phyloP scores from a whole-genome alignment of 129 eudicot species.

The Tagetes erecta region DNA sequence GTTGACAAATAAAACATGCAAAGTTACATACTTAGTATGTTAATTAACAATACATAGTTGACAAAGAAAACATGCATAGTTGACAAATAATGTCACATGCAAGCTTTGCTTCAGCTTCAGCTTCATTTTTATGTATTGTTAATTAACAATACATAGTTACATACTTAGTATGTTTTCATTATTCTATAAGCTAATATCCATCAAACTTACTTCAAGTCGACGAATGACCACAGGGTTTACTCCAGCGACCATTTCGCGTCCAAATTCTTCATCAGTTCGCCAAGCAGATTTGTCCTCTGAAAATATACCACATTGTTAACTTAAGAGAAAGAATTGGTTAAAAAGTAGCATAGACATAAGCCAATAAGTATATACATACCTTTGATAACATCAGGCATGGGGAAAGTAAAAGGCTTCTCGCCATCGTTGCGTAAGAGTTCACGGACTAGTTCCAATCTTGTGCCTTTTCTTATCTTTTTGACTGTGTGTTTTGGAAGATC shows the following conservation, averaged over 20 bases:
- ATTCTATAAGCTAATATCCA: background rate
- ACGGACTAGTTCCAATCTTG: constrained; percentile 58
- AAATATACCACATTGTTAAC: no score
- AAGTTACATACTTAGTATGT: no score
- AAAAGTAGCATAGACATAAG: background rate
- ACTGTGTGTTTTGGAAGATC: constrained; percentile 16
- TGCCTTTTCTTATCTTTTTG: constrained; percentile 36
- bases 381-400: constrained; percentile 72
- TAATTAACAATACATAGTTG: no score
- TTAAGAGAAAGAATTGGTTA: no score
- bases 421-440: constrained; percentile 63
- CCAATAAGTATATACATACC: constrained; percentile 39
- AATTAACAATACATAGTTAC: no score
- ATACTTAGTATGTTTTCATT: no score
- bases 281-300: constrained; percentile 42
- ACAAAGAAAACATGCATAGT: no score
- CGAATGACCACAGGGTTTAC: constrained; percentile 55
- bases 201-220: constrained; percentile 41
- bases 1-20: no score
- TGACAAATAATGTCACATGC: no score
- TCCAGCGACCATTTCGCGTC: constrained; percentile 64
- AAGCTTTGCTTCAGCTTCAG: no score
- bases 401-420: constrained; percentile 60
- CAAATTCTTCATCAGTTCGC: constrained; percentile 63
- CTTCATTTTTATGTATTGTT: no score